Conservation (phyloP, 495 filamentous ascomycete species). For the Penicillium argentinense region DNA sequence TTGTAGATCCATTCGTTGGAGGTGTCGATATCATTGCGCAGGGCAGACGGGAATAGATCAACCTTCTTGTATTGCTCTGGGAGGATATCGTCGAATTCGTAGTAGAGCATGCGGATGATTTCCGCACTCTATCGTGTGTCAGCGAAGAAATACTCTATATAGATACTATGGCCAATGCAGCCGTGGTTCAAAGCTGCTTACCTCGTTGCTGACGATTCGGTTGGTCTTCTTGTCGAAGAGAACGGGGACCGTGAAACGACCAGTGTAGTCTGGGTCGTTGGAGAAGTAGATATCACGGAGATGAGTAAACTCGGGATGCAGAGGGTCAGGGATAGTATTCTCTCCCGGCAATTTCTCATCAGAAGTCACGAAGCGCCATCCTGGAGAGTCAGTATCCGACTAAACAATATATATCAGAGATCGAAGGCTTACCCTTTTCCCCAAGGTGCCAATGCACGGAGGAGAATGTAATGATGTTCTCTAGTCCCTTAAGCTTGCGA, state of each 20-base stretch:
- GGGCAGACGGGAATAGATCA: slow-evolving; percentile 60
- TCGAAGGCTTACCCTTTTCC: slow-evolving; percentile 50
- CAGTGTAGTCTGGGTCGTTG: slow-evolving; percentile 57
- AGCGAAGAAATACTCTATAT: too few species aligned
- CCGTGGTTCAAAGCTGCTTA: slow-evolving; percentile 12
- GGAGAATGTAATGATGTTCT: slow-evolving; percentile 64
- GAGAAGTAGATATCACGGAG: slow-evolving; percentile 62
- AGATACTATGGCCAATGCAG: too few species aligned
- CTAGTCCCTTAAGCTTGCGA: slow-evolving; percentile 65
- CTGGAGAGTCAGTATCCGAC: slow-evolving; percentile 26
- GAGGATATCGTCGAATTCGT: slow-evolving; percentile 72
- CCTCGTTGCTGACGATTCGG: slow-evolving; percentile 58
- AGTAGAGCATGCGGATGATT: slow-evolving; percentile 70
- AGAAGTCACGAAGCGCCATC: slow-evolving; percentile 77
- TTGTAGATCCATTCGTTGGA: slow-evolving; percentile 83
- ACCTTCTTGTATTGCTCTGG: slow-evolving; percentile 54
- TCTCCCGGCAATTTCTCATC: slow-evolving; percentile 63
- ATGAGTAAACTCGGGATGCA: slow-evolving; percentile 54
- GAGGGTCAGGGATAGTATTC: slow-evolving; percentile 51
- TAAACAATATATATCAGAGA: neutral
- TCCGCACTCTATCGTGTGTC: slow-evolving; percentile 40
- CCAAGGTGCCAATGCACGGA: slow-evolving; percentile 68
- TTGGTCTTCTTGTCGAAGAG: slow-evolving; percentile 63
- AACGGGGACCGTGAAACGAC: slow-evolving; percentile 61
- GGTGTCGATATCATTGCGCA: slow-evolving; percentile 66